Conservation (phyloP, 805 yeast genomes). For the Ogataea sp. region DNA sequence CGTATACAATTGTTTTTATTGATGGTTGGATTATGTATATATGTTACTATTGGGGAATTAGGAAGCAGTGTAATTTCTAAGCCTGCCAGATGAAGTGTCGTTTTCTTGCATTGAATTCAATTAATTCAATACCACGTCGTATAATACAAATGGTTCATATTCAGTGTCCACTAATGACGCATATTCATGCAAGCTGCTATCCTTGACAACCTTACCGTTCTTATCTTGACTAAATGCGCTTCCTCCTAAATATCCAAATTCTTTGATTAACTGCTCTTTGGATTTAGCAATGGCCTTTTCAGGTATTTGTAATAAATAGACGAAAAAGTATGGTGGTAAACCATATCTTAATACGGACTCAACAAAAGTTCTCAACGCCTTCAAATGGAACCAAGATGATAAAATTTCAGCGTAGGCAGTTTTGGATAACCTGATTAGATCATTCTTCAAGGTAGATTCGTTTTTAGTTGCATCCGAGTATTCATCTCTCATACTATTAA, state of each 20-base stretch:
- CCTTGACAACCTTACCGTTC: slow-evolving; percentile 57
- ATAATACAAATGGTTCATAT: slow-evolving; percentile 92
- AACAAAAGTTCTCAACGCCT: slow-evolving; percentile 78
- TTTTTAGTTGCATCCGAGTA: slow-evolving; percentile 65
- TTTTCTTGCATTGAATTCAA: no score
- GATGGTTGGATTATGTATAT: no score
- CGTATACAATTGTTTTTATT: no score
- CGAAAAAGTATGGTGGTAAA: slow-evolving; percentile 83
- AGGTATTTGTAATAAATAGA: slow-evolving; percentile 38
- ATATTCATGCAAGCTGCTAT: slow-evolving; percentile 63
- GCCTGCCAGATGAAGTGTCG: no score
- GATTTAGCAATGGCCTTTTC: slow-evolving; percentile 42
- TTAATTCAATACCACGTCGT: slow-evolving; percentile 39
- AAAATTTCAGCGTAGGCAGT: slow-evolving; percentile 87
- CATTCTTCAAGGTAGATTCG: slow-evolving; percentile 68
- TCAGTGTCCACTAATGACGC: slow-evolving; percentile 91
- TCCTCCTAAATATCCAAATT: slow-evolving; percentile 89
- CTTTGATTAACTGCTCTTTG: slow-evolving; percentile 58
- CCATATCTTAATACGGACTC: slow-evolving; percentile 96
- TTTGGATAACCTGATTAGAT: slow-evolving; percentile 72
- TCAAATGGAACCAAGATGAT: slow-evolving; percentile 84
- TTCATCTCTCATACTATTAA: slow-evolving; percentile 70
- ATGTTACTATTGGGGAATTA: no score
- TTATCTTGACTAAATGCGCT: slow-evolving; percentile 69
- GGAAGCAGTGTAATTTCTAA: no score